Evolutionary conservation across 2,329 filamentous ascomycete genomes (phyloP), one percentile per base, ranked within the genome.

Genomic region (Trichoderma breve): DNA sequence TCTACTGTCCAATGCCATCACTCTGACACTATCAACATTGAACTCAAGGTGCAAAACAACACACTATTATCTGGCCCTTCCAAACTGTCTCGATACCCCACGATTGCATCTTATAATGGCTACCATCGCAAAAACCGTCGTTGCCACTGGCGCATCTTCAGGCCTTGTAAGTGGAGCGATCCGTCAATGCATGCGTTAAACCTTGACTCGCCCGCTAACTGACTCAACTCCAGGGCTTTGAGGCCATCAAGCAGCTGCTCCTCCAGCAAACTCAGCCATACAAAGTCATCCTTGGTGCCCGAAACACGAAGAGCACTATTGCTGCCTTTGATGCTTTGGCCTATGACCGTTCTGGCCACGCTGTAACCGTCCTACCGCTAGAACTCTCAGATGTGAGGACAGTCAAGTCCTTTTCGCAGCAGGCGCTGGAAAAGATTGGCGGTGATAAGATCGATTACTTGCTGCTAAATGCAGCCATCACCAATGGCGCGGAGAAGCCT

Each of bases 81-180:
- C 11, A 39, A 32, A 24, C 43, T n/a, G 24, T 2, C 34, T 24
- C 2, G n/a, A 32, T 12, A 39, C 18, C 6, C 5, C 3, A n/a
- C 14, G 32, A 18, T n/a, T 43, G 6, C 32, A 15, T 15, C 24
- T 32, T 28, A 6, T 6, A 51, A 85, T 85, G 83, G 74, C 82
- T 21, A 75, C 78, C 51, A 71, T 82, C n/a, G 78, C 80, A 71
- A 87, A 86, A 77, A 87, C 85, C 5, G 77, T 87, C 53, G 81
- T 87, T 18, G 85, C 86, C 6, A 87, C 86, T 0, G 86, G 86
- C 30, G 81, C 81, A 61, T 84, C 84, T 9, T 87, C 85, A 3
- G 86, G 86, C 62, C 75, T 87, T 62, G 86, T 87, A 51, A 70
- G 21, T 39, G 28, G 36, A 55, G 3, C n/a, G 6, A 47, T 32